Percentiles rank a stretch among this genome's conserved stretches.
These are phyloP conservation scores for Chimonanthus salicifolius DNA, from an alignment of 164 flowering plant genomes.

Conservation along the genomic window DNA sequence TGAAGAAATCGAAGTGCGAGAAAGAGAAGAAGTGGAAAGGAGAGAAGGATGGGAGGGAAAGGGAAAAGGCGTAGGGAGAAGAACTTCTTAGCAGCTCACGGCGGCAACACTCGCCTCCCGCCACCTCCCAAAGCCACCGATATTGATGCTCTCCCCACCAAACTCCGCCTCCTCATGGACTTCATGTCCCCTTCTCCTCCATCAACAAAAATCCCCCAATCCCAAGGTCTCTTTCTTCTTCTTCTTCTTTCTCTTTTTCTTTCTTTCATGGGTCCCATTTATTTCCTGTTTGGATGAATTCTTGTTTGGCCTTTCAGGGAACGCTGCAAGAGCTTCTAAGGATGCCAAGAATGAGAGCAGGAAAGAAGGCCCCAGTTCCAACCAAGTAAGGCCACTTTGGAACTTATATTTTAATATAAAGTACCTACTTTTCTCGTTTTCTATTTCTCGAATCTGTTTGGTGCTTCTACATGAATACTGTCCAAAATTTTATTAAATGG, in stretches of 20 bases:
- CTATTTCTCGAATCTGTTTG: neutral
- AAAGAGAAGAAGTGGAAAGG: too few relatives aligned
- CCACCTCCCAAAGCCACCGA: slow-evolving; percentile 69
- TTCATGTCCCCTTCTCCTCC: slow-evolving; percentile 6
- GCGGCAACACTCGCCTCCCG: slow-evolving; percentile 60
- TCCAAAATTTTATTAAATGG: too few relatives aligned
- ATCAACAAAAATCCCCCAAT: neutral
- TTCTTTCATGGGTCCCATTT: neutral
- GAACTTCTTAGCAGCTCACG: slow-evolving; percentile 77
- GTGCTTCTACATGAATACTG: too few relatives aligned
- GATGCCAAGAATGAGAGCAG: slow-evolving; percentile 10
- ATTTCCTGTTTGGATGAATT: neutral
- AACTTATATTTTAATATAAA: too few relatives aligned
- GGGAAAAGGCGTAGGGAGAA: slow-evolving; percentile 73
- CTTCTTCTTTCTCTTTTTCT: neutral
- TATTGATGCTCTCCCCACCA: slow-evolving; percentile 64
- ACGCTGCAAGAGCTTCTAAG: slow-evolving; percentile 11
- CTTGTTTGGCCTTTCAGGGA: slow-evolving; percentile 15
- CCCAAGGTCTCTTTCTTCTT: slow-evolving; percentile 8
- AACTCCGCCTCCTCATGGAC: slow-evolving; percentile 16
- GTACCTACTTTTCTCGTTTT: neutral
- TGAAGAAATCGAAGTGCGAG: too few relatives aligned
- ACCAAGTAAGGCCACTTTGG: slow-evolving; percentile 12
- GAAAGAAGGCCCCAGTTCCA: slow-evolving; percentile 8
- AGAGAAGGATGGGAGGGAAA: slow-evolving; percentile 67